These are phyloP conservation scores for Trebouxia gelatinosa DNA, from an alignment of 163 green algal genomes.

Conservation along the genomic window DNA sequence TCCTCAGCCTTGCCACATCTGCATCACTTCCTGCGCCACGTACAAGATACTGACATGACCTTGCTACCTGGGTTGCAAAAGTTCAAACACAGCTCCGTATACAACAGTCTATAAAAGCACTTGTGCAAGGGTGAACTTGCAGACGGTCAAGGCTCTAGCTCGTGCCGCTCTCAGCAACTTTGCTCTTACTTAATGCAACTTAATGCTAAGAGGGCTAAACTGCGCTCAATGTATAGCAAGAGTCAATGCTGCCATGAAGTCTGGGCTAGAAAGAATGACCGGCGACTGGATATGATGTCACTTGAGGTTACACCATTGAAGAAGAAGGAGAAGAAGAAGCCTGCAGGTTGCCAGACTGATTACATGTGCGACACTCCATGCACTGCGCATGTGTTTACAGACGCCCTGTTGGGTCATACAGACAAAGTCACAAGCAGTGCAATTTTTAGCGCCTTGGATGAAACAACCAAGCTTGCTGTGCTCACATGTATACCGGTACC, in stretches of 20 bases:
- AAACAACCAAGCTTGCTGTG: too few relatives aligned
- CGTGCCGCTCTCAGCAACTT: slow-evolving; percentile 10
- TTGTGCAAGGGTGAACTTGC: slow-evolving; percentile 19
- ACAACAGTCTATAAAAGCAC: slow-evolving; percentile 17
- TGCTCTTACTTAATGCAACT: slow-evolving; percentile 17
- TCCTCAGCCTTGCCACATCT: too few relatives aligned
- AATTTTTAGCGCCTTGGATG: too few relatives aligned
- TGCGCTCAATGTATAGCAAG: slow-evolving; percentile 18
- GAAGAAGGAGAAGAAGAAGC: too few relatives aligned
- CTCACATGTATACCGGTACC: too few relatives aligned
- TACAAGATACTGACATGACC: slow-evolving; percentile 20
- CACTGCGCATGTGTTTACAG: too few relatives aligned
- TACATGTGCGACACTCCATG: too few relatives aligned
- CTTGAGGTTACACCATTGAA: too few relatives aligned
- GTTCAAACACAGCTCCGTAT: slow-evolving; percentile 19
- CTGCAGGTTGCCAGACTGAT: too few relatives aligned
- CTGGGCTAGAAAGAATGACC: slow-evolving; percentile 17
- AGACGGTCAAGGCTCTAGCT: slow-evolving; percentile 19
- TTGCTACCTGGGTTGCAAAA: slow-evolving; percentile 17
- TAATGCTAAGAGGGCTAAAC: slow-evolving; percentile 17
- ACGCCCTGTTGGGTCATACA: too few relatives aligned
- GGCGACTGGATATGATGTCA: slow-evolving; percentile 20
- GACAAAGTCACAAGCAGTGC: too few relatives aligned
- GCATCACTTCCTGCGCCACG: slow-evolving; percentile 10
- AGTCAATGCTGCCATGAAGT: slow-evolving; percentile 22